Percentiles rank a stretch among this genome's conserved stretches.
phyloP scores from a whole-genome alignment of 345 rosid genomes.

The Nephelium lappaceum region DNA sequence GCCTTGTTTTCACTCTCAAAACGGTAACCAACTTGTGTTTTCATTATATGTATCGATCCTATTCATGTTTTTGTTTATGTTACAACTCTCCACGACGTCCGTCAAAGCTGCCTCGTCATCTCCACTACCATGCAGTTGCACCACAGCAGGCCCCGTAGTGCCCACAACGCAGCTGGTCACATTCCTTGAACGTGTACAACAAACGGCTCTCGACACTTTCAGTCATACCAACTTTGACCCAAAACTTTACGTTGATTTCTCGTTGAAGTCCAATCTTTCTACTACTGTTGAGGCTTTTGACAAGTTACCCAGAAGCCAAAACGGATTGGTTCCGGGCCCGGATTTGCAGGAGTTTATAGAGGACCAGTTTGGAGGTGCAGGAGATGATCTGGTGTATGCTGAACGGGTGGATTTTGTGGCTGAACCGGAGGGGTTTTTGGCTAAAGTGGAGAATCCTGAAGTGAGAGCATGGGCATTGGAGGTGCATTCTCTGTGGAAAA shows the following conservation, averaged over 20 bases:
- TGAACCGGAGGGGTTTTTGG: slow-evolving; percentile 70
- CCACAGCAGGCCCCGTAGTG: slow-evolving; percentile 32
- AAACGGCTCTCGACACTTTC: slow-evolving; percentile 53
- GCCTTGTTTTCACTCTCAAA: not conserved
- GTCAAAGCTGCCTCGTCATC: not conserved
- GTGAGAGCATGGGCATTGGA: slow-evolving; percentile 83
- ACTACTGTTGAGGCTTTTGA: slow-evolving; percentile 51
- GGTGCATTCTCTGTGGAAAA: slow-evolving; percentile 81
- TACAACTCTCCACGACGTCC: not conserved
- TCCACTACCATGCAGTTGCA: not conserved
- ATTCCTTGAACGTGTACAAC: slow-evolving; percentile 72
- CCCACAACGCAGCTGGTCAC: slow-evolving; percentile 43
- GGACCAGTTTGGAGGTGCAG: slow-evolving; percentile 52
- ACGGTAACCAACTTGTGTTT: not conserved
- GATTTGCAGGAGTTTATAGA: slow-evolving; percentile 34
- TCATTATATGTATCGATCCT: not conserved
- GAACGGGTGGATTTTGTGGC: slow-evolving; percentile 63
- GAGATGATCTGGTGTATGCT: slow-evolving; percentile 52
- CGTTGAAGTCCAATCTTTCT: slow-evolving; percentile 55
- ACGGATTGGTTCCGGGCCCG: slow-evolving; percentile 29
- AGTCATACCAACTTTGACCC: slow-evolving; percentile 54
- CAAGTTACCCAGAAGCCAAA: slow-evolving; percentile 36
- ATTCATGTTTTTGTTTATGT: not conserved
- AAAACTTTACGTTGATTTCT: slow-evolving; percentile 65
- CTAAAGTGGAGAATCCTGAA: slow-evolving; percentile 57